Evolutionary conservation across 805 yeast genomes (phyloP).

Genomic region (Candida taoyuanica): DNA sequence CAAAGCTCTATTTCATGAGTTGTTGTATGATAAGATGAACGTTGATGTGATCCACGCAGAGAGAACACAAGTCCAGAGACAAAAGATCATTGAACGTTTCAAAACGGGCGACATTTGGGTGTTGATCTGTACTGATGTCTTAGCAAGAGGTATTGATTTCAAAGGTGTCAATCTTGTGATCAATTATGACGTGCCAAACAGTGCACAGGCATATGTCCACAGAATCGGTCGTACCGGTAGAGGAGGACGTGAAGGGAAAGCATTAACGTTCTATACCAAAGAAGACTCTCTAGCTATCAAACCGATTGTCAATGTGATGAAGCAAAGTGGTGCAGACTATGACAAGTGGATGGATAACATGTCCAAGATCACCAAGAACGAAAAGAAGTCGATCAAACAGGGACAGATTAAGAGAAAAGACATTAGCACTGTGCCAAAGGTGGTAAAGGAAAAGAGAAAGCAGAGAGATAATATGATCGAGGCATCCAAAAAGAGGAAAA

Average conservation of each 20-base stretch:
- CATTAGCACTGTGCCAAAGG: slow-evolving; percentile 80
- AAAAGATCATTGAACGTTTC: slow-evolving; percentile 76
- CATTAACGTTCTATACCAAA: slow-evolving; percentile 89
- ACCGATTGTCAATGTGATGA: slow-evolving; percentile 91
- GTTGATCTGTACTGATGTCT: slow-evolving; percentile 90
- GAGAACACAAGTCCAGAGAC: slow-evolving; percentile 83
- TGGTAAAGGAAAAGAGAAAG: slow-evolving; percentile 58
- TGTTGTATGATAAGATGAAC: slow-evolving; percentile 84
- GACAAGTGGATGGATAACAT: slow-evolving; percentile 79
- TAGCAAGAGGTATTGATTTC: slow-evolving; percentile 96
- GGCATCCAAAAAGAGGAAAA: slow-evolving; percentile 61
- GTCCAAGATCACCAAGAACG: slow-evolving; percentile 57
- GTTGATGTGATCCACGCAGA: slow-evolving; percentile 97
- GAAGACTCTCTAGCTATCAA: slow-evolving; percentile 74
- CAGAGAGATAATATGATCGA: slow-evolving; percentile 67
- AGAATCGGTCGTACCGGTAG: slow-evolving; percentile 99
- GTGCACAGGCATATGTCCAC: slow-evolving; percentile 93
- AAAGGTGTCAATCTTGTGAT: slow-evolving; percentile 92
- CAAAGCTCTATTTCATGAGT: slow-evolving; percentile 89
- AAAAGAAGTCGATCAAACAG: slow-evolving; percentile 55
- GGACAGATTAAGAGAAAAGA: slow-evolving; percentile 60
- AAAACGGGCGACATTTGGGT: slow-evolving; percentile 94
- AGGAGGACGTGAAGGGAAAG: slow-evolving; percentile 82
- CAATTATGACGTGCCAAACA: slow-evolving; percentile 93
- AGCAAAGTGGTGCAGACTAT: slow-evolving; percentile 75